Base-by-base conservation (phyloP, 129 eudicot species). In the Kitagawia praeruptora region DNA sequence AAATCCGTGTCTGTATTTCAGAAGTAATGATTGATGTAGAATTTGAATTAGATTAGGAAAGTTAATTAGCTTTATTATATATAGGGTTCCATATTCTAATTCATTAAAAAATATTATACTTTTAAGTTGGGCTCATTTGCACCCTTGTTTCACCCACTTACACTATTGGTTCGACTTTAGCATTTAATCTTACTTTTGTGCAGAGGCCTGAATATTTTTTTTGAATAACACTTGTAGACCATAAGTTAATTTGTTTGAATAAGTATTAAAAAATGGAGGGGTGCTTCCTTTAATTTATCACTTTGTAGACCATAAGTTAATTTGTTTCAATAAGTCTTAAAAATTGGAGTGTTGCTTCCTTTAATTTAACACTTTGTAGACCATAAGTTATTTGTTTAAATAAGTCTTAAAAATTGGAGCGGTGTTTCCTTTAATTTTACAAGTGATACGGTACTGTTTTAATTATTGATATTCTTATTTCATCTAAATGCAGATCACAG, bases 401-500 rank as follows among this genome's bases (percentile, higher is more conserved):
- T 9, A 9, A 63, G 37, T 63, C 37, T 63, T 25, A 27, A 63
- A 63, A 8, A 63, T 3, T n/a, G 6, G 4, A 27, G 34, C n/a
- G 67, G 67, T 58, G 67, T 34, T 58, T 58, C 67, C 37, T 34
- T 31, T 34, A 34, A 34, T 34, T 34, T 34, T 34, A 34, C 37
- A 18, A 69, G 46, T 34, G n/a, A 37, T 70, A 8, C n/a, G 10
- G 12, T 11, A 51, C 61, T 10, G 48, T 8, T 54, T 8, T 19
- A 40, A 38, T 81, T 45, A 56, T 41, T 80, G 27, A 75, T 77
- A 18, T 42, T 61, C 31, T 67, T 53, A 45, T 49, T 6, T 28
- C 48, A 27, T 71, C 15, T 78, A 34, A 78, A 79, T 91, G 89
- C 96, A 94, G 98, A 96, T 95, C 81, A 83, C 96, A 1, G 97